A percentile compares a stretch with the other conserved stretches of the same genome.
These are phyloP conservation scores for Cadophora sp. DNA, from an alignment of 2,329 filamentous ascomycete genomes.

Conservation along the genomic window DNA sequence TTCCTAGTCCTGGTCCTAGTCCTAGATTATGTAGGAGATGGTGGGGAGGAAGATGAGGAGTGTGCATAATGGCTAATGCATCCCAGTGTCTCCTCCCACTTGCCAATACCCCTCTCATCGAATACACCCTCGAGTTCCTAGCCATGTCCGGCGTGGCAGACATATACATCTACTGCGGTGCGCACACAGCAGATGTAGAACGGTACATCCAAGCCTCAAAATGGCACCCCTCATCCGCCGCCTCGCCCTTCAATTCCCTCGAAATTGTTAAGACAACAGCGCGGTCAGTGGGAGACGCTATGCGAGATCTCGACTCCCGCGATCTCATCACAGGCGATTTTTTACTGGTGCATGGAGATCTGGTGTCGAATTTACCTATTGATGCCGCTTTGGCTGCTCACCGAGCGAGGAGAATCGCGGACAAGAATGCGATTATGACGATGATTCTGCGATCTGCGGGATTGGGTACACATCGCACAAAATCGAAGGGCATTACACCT, in stretches of 20 bases:
- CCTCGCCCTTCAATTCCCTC: conserved; percentile 76
- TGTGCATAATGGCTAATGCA: not conserved
- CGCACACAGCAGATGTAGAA: conserved; percentile 87
- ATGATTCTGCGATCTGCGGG: conserved; percentile 86
- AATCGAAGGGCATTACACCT: conserved; percentile 75
- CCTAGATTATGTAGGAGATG: not conserved
- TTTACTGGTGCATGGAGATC: conserved; percentile 88
- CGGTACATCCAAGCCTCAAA: conserved; percentile 82
- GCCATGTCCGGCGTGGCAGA: conserved; percentile 95
- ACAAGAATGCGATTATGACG: conserved; percentile 98
- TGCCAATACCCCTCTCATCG: conserved; percentile 92
- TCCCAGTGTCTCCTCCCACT: conserved; percentile 88
- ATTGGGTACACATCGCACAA: conserved; percentile 73
- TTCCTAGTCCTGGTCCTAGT: not conserved
- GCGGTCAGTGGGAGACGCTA: conserved; percentile 88
- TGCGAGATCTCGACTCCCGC: conserved; percentile 90
- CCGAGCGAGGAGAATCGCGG: conserved; percentile 77
- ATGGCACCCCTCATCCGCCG: conserved; percentile 71
- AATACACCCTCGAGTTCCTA: conserved; percentile 96
- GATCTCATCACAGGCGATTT: conserved; percentile 90
- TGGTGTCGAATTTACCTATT: conserved; percentile 89
- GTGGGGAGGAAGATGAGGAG: not conserved
- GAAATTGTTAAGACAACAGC: conserved; percentile 87
- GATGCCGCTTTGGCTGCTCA: conserved; percentile 80
- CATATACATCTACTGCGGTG: conserved; percentile 89